Evolutionary conservation across 768 basidiomycete species (phyloP).

Genomic region (Rhodotorula graminis): DNA sequence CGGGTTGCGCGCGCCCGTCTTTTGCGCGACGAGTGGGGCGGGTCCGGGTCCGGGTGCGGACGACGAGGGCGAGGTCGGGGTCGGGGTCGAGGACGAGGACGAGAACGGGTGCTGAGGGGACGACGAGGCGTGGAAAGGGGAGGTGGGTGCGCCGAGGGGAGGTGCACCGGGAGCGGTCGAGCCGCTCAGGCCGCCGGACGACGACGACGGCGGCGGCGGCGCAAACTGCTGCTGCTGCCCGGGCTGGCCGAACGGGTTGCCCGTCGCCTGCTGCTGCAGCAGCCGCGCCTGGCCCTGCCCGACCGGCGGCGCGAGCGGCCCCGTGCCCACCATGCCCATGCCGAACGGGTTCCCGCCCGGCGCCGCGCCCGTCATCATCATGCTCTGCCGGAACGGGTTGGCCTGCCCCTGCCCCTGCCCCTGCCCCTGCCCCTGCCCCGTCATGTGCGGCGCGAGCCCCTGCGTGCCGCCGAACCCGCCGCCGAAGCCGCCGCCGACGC

Average conservation of each 20-base stretch:
- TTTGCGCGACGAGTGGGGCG: constrained; percentile 64
- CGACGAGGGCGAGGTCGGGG: constrained; percentile 44
- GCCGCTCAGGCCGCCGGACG: constrained; percentile 15
- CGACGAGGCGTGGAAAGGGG: constrained; percentile 47
- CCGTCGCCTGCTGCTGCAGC: constrained; percentile 39
- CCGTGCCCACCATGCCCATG: constrained; percentile 43
- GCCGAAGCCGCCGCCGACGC: no score
- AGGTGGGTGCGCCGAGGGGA: constrained; percentile 40
- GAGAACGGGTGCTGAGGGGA: constrained; percentile 46
- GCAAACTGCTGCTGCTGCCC: background rate
- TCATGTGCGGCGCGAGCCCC: constrained; percentile 16
- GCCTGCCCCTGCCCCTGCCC: no score
- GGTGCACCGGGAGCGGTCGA: constrained; percentile 39
- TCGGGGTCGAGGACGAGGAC: constrained; percentile 66
- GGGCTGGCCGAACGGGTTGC: background rate
- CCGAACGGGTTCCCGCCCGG: constrained; percentile 51
- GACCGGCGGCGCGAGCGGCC: background rate
- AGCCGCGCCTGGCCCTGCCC: background rate
- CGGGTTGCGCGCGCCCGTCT: constrained; percentile 91
- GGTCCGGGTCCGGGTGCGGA: constrained; percentile 50
- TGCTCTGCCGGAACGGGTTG: constrained; percentile 76
- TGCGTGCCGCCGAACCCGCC: no score
- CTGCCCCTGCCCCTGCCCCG: no score
- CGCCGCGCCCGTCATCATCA: constrained; percentile 58
- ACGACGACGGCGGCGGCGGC: background rate